Percentiles rank a stretch among this genome's conserved stretches.
phyloP scores from a whole-genome alignment of 2,329 filamentous ascomycete species.

The Cryphonectria radicalis region DNA sequence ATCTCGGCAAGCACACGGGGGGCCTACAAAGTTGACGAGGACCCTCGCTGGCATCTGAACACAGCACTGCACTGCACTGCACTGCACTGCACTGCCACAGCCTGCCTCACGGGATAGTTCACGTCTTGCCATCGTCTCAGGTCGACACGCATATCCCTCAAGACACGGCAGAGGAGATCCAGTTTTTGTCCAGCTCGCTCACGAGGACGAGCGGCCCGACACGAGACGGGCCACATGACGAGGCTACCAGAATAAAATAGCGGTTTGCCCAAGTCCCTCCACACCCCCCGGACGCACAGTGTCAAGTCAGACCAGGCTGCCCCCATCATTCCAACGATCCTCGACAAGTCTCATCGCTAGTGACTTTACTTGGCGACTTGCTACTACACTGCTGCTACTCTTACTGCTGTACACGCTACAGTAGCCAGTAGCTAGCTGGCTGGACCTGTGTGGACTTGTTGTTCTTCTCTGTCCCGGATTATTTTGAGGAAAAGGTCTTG shows the following conservation, averaged over 20 bases:
- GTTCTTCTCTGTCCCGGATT: conserved; percentile 1
- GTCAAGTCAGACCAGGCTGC: neutral
- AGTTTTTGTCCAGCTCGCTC: neutral
- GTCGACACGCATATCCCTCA: neutral
- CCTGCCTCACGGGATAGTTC: neutral
- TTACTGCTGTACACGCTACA: neutral
- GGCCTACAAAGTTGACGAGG: neutral
- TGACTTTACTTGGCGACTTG: neutral
- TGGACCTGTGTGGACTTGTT: neutral
- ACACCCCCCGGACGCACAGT: neutral
- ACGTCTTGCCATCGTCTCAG: conserved; percentile 11
- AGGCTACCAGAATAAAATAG: conserved; percentile 4
- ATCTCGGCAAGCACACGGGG: neutral
- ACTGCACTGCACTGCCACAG: neutral
- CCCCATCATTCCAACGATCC: neutral
- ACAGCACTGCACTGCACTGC: too few relatives aligned
- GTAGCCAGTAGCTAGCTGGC: neutral
- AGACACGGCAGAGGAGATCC: neutral
- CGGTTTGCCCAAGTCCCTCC: neutral
- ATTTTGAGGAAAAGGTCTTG: neutral
- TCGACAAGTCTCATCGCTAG: conserved; percentile 9
- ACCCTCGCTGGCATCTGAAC: neutral
- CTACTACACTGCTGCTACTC: too few relatives aligned
- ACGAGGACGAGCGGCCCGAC: neutral
- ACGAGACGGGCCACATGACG: conserved; percentile 6